phyloP scores from a whole-genome alignment of 1,139 yeast genomes.

The Yamadazyma blattariae region DNA sequence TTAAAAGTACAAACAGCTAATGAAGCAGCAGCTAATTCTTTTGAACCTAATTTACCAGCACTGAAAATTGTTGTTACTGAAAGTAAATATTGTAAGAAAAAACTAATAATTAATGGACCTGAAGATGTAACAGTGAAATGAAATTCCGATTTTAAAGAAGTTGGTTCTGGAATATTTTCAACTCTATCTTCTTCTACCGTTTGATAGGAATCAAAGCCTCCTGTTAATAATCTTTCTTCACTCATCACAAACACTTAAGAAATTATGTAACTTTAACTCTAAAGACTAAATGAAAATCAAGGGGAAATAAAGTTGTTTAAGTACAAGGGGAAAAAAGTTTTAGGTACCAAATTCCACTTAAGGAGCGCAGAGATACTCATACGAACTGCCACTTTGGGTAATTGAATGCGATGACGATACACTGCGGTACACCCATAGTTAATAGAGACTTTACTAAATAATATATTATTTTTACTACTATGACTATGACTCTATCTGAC shows the following conservation, averaged over 20 bases:
- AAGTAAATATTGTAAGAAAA: constrained; percentile 47
- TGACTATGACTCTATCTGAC: no score
- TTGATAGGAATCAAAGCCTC: constrained; percentile 20
- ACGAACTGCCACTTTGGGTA: neutral
- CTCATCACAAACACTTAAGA: no score
- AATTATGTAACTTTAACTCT: no score
- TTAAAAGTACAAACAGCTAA: constrained; percentile 49
- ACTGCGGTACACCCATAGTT: neutral
- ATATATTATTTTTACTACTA: no score
- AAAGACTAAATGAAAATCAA: neutral
- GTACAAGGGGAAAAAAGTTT: neutral
- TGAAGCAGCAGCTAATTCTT: constrained; percentile 48
- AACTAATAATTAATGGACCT: constrained; percentile 45
- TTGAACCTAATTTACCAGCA: constrained; percentile 46
- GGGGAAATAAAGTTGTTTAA: neutral
- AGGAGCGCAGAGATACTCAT: no score
- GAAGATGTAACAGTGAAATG: constrained; percentile 34
- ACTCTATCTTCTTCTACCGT: constrained; percentile 8
- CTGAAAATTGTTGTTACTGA: constrained; percentile 49
- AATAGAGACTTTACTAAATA: no score
- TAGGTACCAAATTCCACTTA: no score
- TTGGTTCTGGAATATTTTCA: constrained; percentile 2
- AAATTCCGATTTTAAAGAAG: constrained; percentile 20
- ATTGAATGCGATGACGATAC: neutral
- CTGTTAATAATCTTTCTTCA: constrained; percentile 30